Conservation (phyloP, 2,329 filamentous ascomycete species). For the Aureobasidium sp. region DNA sequence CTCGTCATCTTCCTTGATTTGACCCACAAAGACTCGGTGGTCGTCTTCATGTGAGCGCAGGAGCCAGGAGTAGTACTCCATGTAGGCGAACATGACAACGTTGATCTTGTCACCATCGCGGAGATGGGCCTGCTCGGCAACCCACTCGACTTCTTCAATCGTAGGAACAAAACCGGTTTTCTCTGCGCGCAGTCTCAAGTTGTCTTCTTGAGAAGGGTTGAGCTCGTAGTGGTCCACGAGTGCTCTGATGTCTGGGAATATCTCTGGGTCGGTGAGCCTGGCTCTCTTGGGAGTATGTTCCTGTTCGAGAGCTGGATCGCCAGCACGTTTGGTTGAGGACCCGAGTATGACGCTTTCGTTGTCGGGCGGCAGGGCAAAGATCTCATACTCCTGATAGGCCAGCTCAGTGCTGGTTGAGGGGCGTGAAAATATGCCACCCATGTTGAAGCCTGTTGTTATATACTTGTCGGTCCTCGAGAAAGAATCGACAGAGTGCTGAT, state of each 20-base stretch:
- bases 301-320: no score
- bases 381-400: no score
- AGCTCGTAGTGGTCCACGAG: not conserved
- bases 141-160: not conserved
- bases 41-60: not conserved
- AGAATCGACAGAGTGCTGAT: no score
- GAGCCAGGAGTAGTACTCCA: not conserved
- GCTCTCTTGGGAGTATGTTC: no score
- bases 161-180: not conserved
- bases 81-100: not conserved
- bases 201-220: not conserved
- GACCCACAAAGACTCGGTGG: not conserved
- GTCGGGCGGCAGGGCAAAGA: no score
- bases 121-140: not conserved
- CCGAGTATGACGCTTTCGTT: no score
- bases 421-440: no score
- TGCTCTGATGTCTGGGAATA: not conserved
- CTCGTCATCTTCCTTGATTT: not conserved
- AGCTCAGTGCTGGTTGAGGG: no score
- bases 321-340: no score
- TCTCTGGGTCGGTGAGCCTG: no score
- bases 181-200: not conserved
- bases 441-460: no score
- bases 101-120: not conserved
- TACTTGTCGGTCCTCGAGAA: no score